Evolutionary conservation across 129 eudicot genomes (phyloP).

Genomic region (Flaveria robusta): DNA sequence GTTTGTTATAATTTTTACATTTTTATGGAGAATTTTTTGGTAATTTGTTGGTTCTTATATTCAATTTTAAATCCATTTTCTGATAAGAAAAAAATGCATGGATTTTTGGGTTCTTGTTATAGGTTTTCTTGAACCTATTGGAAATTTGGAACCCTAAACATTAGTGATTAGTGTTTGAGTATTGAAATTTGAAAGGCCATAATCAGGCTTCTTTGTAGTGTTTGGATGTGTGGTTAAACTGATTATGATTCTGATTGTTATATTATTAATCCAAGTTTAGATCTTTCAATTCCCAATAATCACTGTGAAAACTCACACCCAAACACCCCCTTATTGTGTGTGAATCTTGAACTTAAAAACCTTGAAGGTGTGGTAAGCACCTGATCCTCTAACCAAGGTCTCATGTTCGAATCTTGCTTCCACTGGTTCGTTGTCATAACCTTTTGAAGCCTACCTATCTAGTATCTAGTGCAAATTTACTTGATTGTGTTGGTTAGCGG

Average conservation of each 20-base stretch:
- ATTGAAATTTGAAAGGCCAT: background rate
- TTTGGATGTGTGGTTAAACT: constrained; percentile 10
- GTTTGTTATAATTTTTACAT: background rate
- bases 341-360: constrained; percentile 3
- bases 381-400: too few relatives aligned
- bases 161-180: background rate
- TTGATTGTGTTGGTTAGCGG: too few relatives aligned
- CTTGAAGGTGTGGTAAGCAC: too few relatives aligned
- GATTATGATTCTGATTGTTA: background rate
- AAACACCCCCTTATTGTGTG: background rate
- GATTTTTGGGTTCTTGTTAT: too few relatives aligned
- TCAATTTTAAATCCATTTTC: background rate
- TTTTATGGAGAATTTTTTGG: background rate
- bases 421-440: too few relatives aligned
- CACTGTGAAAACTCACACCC: background rate
- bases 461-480: too few relatives aligned
- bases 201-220: background rate
- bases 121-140: too few relatives aligned
- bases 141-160: too few relatives aligned
- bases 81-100: background rate
- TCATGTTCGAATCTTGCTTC: too few relatives aligned
- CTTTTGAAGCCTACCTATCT: too few relatives aligned
- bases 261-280: background rate
- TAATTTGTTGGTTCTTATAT: constrained; percentile 13
- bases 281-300: background rate